Evolutionary conservation across 805 yeast species (phyloP), one percentile per base, ranked within the genome.

Genomic region (Barnettozyma salicaria): DNA sequence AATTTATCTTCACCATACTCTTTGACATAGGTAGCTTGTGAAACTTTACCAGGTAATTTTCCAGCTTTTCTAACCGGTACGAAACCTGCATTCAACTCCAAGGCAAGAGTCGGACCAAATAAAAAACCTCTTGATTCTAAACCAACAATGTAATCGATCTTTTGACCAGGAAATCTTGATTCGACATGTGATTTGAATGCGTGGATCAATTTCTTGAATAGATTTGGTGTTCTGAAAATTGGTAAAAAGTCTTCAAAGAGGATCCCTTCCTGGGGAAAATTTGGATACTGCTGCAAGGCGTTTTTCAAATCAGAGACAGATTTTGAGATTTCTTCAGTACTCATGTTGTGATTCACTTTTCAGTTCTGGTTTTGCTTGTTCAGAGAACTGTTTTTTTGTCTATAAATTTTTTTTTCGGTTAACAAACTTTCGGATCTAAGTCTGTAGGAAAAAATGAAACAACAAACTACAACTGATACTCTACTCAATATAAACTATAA

Each of bases 201-300:
- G 48, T 73, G 76, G 31, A 92, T 67, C 40, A 92, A 70, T 56
- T 83, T 80, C 56, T 81, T 80, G 72, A 92, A 92, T 39, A 84
- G 65, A 31, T 65, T 70, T 36, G 98, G 96, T 48, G 74, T 67
- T 59, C 83, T 74, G 72, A 92, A 92, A 48, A 92, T 82, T 33
- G 99, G 99, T 56, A 92, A 70, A 60, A 92, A 90, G 63, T 92
- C 99, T 67, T 92, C 97, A 54, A 92, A 92, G 25, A 92, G 67
- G 46, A 92, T 76, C 10, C 99, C 99, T 65, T 85, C 84, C 41
- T 76, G 59, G 27, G 99, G 99, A 70, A 92, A 92, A 67, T 92
- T 87, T 47, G 90, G 95, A 70, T 84, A 90, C 60, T 86, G 95
- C 45, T 70, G 73, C 27, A 76, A 56, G 39, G 80, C 75, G 17